Base-by-base conservation (phyloP, 768 basidiomycete species). In the Inosperma sp. region DNA sequence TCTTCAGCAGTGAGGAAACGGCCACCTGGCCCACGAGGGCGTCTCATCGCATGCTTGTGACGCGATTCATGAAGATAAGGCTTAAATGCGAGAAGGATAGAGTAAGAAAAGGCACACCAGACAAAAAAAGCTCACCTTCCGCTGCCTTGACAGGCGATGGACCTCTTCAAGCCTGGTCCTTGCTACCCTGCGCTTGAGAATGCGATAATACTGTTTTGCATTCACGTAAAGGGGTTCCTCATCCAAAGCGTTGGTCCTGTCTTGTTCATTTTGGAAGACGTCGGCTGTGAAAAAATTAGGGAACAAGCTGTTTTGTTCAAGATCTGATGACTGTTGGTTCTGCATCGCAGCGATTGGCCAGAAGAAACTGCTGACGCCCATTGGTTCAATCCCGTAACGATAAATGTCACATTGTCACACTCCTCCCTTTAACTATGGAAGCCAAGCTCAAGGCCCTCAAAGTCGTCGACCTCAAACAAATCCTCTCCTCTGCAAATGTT, bases 161-260 rank as follows among this genome's bases (percentile, higher is more conserved):
- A 98, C 78, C 69, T 98, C 95, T 62, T 96, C 94, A 46, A 97
- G 77, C 42, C 96, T 79, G 3, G 92, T 90, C 36, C 95, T 74
- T 5, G 95, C 93, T 58, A 89, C 81, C 49, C 96, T 80, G 56
- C 96, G 80, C 74, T 98, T 97, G 68, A 99, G 81, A 62, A 99
- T 98, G 65, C 96, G 89, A 61, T 94, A 93, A 67, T 98, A 99
- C 71, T 99, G 96, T 66, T 99, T 99, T 53, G 96, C 95, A 61
- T 99, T 99, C 52, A 99, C 96, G 72, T 97, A 97, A 59, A 99
- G 84, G 22, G 96, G 95, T 67, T 99, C 95, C 56, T 97, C 93
- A 70, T 97, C 94, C 60, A 90, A 77, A 69, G 64, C 62, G 29
- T 66, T 48, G 17, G 23, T 48, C 23, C 40, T 42, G 8, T 44